Percentiles rank a stretch among this genome's conserved stretches.
Evolutionary conservation across 805 yeast genomes (phyloP).

Genomic region (Saccharomycodes ludwigii): DNA sequence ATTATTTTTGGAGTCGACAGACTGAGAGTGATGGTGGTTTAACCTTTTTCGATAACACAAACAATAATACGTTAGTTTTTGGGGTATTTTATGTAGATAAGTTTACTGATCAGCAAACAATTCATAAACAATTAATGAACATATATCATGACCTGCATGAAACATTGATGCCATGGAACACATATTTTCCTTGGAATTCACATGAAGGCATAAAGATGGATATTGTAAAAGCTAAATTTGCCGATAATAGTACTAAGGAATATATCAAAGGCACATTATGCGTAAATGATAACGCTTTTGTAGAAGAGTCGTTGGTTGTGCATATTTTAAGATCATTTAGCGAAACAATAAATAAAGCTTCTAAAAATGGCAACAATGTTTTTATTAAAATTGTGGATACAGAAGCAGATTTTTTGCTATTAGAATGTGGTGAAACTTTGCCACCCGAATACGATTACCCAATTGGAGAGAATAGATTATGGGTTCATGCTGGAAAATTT

Average conservation of each 20-base stretch:
- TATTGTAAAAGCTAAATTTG: constrained; percentile 11
- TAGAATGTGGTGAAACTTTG: constrained; percentile 34
- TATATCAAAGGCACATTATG: constrained; percentile 21
- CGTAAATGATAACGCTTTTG: constrained; percentile 29
- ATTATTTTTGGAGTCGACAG: no score
- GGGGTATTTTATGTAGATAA: constrained; percentile 19
- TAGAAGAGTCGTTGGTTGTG: constrained; percentile 35
- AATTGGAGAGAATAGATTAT: constrained; percentile 31
- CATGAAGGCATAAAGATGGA: constrained; percentile 17
- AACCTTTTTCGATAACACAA: constrained; percentile 12
- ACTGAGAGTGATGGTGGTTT: no score
- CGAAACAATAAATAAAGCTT: no score
- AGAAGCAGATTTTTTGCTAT: constrained; percentile 44
- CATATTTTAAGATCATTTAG: constrained; percentile 29
- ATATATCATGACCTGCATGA: constrained; percentile 13
- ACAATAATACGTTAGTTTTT: constrained; percentile 15
- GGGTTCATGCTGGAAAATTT: constrained; percentile 35
- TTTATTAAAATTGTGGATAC: constrained; percentile 37
- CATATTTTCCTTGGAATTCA: constrained; percentile 31
- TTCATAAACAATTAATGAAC: constrained; percentile 2
- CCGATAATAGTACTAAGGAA: constrained; percentile 7
- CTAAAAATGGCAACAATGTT: constrained; percentile 19
- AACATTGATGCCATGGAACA: constrained; percentile 25
- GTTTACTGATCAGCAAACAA: constrained; percentile 5
- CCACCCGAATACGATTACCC: constrained; percentile 36